phyloP scores from a whole-genome alignment of 202 grass and related monocot genomes.

The Dendrocalamus latiflorus region DNA sequence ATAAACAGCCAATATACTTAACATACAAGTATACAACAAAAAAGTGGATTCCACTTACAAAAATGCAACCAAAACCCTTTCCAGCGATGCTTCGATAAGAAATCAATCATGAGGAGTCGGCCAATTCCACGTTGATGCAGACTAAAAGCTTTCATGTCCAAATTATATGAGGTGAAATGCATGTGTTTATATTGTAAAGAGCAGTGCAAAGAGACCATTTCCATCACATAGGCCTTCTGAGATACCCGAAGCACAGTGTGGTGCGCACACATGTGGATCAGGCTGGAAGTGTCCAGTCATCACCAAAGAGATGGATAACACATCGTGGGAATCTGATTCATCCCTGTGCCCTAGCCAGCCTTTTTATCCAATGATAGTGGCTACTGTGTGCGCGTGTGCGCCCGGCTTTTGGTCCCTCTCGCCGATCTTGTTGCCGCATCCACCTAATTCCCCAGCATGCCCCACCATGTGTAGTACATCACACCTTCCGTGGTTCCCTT shows the following conservation, averaged over 20 bases:
- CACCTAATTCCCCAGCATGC: constrained; percentile 38
- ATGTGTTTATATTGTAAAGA: not conserved
- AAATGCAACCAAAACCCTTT: not conserved
- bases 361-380: constrained; percentile 59
- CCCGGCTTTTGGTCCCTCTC: constrained; percentile 41
- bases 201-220: not conserved
- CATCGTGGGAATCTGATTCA: constrained; percentile 57
- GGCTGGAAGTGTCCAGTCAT: constrained; percentile 27
- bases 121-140: not conserved
- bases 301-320: constrained; percentile 32
- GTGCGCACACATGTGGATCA: constrained; percentile 26
- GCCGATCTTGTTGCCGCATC: constrained; percentile 61
- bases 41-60: not conserved
- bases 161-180: not conserved
- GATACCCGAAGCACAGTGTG: not conserved
- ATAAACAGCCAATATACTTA: not conserved
- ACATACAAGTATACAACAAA: not conserved
- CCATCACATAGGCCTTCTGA: not conserved
- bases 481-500: constrained; percentile 49
- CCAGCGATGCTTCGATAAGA: not conserved
- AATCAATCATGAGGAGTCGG: not conserved
- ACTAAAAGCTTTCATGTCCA: not conserved
- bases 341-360: constrained; percentile 20
- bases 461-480: constrained; percentile 39
- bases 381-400: constrained; percentile 25